These are phyloP conservation scores for Amniculicola lignicola DNA, from an alignment of 495 filamentous ascomycete genomes.

Conservation along the genomic window DNA sequence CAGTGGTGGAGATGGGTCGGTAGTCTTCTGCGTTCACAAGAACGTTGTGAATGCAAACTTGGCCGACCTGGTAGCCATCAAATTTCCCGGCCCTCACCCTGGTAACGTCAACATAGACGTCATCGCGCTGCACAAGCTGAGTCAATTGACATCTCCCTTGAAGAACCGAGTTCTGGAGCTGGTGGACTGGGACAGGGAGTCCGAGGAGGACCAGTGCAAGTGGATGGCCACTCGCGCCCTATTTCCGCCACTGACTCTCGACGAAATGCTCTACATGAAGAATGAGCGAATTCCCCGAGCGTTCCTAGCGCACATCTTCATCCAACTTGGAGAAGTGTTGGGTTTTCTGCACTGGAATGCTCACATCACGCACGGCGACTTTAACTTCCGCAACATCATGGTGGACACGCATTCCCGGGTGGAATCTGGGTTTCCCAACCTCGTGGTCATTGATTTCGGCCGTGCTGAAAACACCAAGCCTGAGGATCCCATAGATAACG, in stretches of 20 bases:
- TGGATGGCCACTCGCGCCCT: not conserved
- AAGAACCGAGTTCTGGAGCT: too few species aligned
- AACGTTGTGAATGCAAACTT: not conserved
- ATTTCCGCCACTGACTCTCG: not conserved
- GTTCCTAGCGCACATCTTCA: not conserved
- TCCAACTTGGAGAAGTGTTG: not conserved
- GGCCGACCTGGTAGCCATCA: not conserved
- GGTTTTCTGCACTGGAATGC: not conserved
- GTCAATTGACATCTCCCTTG: not conserved
- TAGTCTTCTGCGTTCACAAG: not conserved
- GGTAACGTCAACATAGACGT: not conserved
- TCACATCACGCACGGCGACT: not conserved
- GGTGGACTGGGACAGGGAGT: too few species aligned
- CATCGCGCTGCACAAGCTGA: not conserved
- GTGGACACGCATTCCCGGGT: not conserved
- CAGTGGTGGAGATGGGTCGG: not conserved
- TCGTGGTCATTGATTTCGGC: not conserved
- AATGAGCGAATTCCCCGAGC: not conserved
- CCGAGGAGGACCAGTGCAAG: not conserved
- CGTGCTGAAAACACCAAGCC: not conserved
- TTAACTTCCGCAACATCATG: not conserved
- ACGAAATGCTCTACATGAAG: not conserved
- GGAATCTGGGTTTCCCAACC: not conserved
- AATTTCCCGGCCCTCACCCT: not conserved
- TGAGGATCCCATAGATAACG: too few species aligned